Conservation (phyloP, 2,329 filamentous ascomycete species). For the Pyrenophora seminiperda region DNA sequence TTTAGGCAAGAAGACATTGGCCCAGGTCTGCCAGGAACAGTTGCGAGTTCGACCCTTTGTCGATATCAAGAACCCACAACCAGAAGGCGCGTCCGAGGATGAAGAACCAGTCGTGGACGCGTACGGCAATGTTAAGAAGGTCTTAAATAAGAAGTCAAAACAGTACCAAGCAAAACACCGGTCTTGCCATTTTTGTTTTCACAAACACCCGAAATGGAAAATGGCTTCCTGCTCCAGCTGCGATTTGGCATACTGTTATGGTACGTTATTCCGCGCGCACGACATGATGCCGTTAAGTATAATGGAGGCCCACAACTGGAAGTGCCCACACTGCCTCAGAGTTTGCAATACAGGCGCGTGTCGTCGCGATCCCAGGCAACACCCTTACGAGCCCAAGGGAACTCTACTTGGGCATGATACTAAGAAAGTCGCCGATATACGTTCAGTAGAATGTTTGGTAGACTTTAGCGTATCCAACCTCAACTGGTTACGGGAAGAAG, state of each 20-base stretch:
- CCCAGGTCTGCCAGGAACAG: slow-evolving; percentile 93
- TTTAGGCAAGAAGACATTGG: slow-evolving; percentile 76
- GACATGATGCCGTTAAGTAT: slow-evolving; percentile 84
- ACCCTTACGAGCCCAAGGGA: slow-evolving; percentile 82
- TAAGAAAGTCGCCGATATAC: slow-evolving; percentile 82
- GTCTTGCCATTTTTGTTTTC: slow-evolving; percentile 81
- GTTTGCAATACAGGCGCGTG: slow-evolving; percentile 89
- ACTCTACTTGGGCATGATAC: slow-evolving; percentile 92
- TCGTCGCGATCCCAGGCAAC: slow-evolving; percentile 68
- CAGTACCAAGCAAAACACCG: slow-evolving; percentile 57
- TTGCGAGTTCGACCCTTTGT: slow-evolving; percentile 79
- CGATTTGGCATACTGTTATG: slow-evolving; percentile 82
- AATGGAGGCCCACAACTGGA: slow-evolving; percentile 81
- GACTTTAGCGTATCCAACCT: slow-evolving; percentile 91
- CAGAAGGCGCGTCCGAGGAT: slow-evolving; percentile 53
- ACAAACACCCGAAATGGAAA: slow-evolving; percentile 81
- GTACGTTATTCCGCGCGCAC: slow-evolving; percentile 88
- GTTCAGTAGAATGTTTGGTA: slow-evolving; percentile 87
- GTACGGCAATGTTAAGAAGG: slow-evolving; percentile 66
- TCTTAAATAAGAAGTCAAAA: slow-evolving; percentile 63
- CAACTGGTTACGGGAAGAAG: slow-evolving; percentile 71
- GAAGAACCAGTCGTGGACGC: slow-evolving; percentile 67
- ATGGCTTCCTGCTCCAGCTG: slow-evolving; percentile 82
- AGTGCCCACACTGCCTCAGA: slow-evolving; percentile 82
- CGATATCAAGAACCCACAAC: slow-evolving; percentile 70